Evolutionary conservation across 352 stramenopile genomes (phyloP), one percentile per base, ranked within the genome.

Genomic region (Peronospora belbahrii): DNA sequence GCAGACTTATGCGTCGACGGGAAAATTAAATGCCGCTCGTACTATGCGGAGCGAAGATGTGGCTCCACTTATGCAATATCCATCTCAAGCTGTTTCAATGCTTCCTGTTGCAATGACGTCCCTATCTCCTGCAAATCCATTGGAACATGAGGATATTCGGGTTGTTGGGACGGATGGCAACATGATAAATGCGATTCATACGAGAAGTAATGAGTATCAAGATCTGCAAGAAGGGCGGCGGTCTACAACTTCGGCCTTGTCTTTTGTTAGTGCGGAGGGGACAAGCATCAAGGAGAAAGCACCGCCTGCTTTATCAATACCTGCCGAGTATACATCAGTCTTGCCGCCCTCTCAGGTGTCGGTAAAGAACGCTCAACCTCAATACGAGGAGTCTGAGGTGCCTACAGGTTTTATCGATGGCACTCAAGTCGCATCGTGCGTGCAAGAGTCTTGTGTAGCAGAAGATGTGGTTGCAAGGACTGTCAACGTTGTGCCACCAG

Each of bases 31-130:
- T 40, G 45, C 32, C 18, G 11, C 11, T 5, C 47, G 53, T 22
- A 34, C 22, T 42, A 8, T 33, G n/a, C 45, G 49, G 8, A 42
- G 9, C 7, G 41, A 59, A 33, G 33, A 62, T 20, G 46, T 62
- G 15, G n/a, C 20, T 23, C 39, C 44, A 4, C 10, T 20, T 14
- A 43, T 38, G 36, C 10, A 57, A 18, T 53, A 33, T 42, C 37
- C 42, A 11, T 56, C 33, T 18, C 49, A 54, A 49, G 35, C 15
- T 47, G 19, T 44, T 10, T 27, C 55, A 20, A 53, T 53, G 27
- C 34, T 49, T 42, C 25, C 42, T 42, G 32, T 39, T 42, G 36
- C 28, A 39, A 31, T 4, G 13, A 39, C n/a, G n/a, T 1, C 37
- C 34, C 14, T 18, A 17, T 19, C 10, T 17, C 25, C 48, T 20